A percentile compares a stretch with the other conserved stretches of the same genome.
Conservation (phyloP, 164 flowering plant genomes). For the Protea cynaroides region DNA sequence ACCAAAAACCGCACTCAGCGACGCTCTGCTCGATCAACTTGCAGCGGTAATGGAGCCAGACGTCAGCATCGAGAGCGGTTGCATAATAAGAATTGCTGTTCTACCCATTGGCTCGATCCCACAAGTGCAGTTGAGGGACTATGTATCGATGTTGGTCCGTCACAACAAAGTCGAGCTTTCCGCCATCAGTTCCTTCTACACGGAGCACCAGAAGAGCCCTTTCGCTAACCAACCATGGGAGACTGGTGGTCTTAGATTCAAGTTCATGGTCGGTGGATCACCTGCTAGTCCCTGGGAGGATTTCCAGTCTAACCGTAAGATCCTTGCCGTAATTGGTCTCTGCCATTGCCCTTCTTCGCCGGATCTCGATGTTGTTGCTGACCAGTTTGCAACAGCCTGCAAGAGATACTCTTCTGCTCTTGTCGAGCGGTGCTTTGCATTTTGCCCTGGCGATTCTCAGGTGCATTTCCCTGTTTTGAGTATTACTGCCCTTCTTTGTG, state of each 20-base stretch:
- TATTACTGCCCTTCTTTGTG: not conserved
- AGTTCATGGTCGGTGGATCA: slow-evolving; percentile 78
- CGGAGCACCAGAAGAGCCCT: slow-evolving; percentile 98
- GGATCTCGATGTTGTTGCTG: slow-evolving; percentile 55
- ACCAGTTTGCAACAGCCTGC: slow-evolving; percentile 45
- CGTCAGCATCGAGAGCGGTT: slow-evolving; percentile 86
- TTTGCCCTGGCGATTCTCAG: slow-evolving; percentile 84
- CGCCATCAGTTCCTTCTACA: slow-evolving; percentile 89
- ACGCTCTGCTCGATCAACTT: not conserved
- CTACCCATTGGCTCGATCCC: slow-evolving; percentile 83
- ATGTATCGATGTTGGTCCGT: slow-evolving; percentile 61
- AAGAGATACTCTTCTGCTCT: slow-evolving; percentile 63
- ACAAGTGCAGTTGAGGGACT: slow-evolving; percentile 57
- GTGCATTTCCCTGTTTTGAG: slow-evolving; percentile 18
- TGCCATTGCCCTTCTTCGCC: slow-evolving; percentile 88
- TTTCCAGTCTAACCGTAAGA: slow-evolving; percentile 88
- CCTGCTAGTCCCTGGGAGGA: slow-evolving; percentile 95
- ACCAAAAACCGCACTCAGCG: not conserved
- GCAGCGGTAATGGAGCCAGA: slow-evolving; percentile 75
- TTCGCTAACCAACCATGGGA: slow-evolving; percentile 96
- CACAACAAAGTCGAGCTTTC: slow-evolving; percentile 67
- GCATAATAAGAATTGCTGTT: slow-evolving; percentile 83
- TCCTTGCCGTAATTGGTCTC: slow-evolving; percentile 78
- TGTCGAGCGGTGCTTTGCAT: slow-evolving; percentile 83
- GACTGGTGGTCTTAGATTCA: slow-evolving; percentile 70